A percentile compares a stretch with the other conserved stretches of the same genome.
Conservation (phyloP, 2,329 filamentous ascomycete species). For the Venturia effusa region DNA sequence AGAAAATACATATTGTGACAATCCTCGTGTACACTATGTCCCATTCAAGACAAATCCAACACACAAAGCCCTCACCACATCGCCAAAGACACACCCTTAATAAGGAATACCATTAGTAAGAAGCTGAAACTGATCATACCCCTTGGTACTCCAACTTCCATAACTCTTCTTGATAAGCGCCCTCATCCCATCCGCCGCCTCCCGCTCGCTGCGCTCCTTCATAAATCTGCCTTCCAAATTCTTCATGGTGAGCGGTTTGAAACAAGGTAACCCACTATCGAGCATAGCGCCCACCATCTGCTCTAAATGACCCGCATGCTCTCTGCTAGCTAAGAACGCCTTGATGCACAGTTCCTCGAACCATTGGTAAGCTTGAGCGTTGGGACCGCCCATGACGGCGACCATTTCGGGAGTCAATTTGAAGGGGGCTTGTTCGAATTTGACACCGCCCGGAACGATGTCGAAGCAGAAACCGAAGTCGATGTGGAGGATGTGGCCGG, state of each 20-base stretch:
- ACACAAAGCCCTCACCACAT: not conserved
- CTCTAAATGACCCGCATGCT: conserved; percentile 76
- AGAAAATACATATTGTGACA: no score
- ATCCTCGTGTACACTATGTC: no score
- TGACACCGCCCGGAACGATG: conserved; percentile 91
- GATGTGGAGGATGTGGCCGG: conserved; percentile 94
- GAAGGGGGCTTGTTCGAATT: conserved; percentile 96
- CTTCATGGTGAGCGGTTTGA: conserved; percentile 89
- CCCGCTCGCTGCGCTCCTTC: conserved; percentile 78
- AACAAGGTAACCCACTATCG: conserved; percentile 90
- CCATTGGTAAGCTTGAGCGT: conserved; percentile 82
- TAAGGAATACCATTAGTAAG: conserved; percentile 97
- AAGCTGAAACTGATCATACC: conserved; percentile 97
- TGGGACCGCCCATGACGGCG: conserved; percentile 91
- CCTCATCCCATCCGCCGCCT: conserved; percentile 90
- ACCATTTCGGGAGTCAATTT: conserved; percentile 98
- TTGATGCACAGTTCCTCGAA: conserved; percentile 97
- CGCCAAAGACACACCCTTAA: conserved; percentile 25
- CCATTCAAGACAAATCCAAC: no score
- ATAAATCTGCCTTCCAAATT: conserved; percentile 92
- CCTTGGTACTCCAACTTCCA: conserved; percentile 79
- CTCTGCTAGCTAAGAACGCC: conserved; percentile 78
- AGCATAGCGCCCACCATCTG: conserved; percentile 93
- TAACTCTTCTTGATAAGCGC: conserved; percentile 84
- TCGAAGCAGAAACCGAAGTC: conserved; percentile 99